Evolutionary conservation across 345 rosid genomes (phyloP), one percentile per base, ranked within the genome.

Genomic region (Abelmoschus esculentus): DNA sequence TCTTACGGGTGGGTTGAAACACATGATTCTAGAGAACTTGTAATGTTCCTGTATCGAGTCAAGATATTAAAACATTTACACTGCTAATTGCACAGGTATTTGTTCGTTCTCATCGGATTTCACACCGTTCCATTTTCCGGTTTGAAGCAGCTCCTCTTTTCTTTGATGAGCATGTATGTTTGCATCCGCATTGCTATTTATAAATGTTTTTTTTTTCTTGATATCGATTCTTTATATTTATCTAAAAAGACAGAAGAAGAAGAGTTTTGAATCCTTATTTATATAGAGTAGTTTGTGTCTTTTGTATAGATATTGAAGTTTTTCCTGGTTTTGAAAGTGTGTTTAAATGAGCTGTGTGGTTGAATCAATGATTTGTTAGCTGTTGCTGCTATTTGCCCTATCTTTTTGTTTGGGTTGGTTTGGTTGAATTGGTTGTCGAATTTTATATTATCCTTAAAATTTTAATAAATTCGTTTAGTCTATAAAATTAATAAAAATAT

Each of bases 71-170:
- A 28, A 15, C 12, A 46, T 44, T 7, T 9, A n/a, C 49, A 8
- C 26, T 47, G 15, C 2, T 65, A 3, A 66, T 47, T 49, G 40
- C 70, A 66, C 70, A 66, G 70, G 58, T 66, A 15, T 8, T 66
- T 29, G 31, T 65, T 28, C 15, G 3, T 6, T 7, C 22, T 26
- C 12, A 0, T 46, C 22, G 15, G 3, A 8, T 64, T 64, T 12
- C 38, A 28, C 34, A 34, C 57, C 6, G 15, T 29, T 47, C 38
- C 56, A 49, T 15, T 66, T 66, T 66, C 56, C 1, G 42, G 28
- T 47, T 66, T 49, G 58, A 29, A 66, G 26, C 12, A 49, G 15
- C 26, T 29, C 57, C 70, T 66, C 8, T n/a, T 29, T 29, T 29
- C n/a, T 49, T 49, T 15, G 57, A 29, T n/a, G 36, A 66, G 26